Evolutionary conservation across 1,284 basidiomycete species (phyloP), one percentile per base, ranked within the genome.

Genomic region (Fomitiporia mediterranea): DNA sequence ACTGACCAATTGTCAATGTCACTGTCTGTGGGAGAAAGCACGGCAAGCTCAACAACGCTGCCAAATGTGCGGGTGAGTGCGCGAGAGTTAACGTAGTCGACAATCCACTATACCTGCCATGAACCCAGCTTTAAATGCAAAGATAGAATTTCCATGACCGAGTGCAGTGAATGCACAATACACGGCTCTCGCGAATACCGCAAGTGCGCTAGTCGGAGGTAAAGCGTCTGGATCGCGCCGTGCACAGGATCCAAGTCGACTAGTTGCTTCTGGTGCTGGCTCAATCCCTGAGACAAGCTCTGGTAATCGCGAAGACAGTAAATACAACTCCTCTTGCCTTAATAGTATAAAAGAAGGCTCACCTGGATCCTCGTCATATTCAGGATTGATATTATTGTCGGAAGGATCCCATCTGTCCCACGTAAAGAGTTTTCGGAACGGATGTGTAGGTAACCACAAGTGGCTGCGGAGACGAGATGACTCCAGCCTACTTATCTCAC

Each of bases 61-160:
- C 17, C 32, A n/a, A n/a, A n/a, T n/a, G n/a, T n/a, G n/a, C n/a
- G n/a, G n/a, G n/a, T n/a, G n/a, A n/a, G n/a, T n/a, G n/a, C n/a
- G n/a, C n/a, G n/a, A n/a, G n/a, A n/a, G n/a, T n/a, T n/a, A n/a
- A n/a, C n/a, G n/a, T n/a, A n/a, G n/a, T n/a, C n/a, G n/a, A n/a
- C n/a, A n/a, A n/a, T n/a, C n/a, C n/a, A n/a, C n/a, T n/a, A n/a
- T n/a, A 77, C 82, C 75, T 38, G 86, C 83, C 48, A 94, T 66
- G 7, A 86, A 61, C 0, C 82, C 90, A 0, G 87, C 91, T 69
- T 96, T 96, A 61, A 94, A 53, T 0, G 88, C 89, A 61, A 85
- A 95, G 57, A 93, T 70, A 2, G 72, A 68, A 63, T 89, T 86
- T 4, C 86, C 87, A 15, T 74, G 69, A 2, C 74, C 72, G 0